Percentiles rank a stretch among this genome's conserved stretches.
Evolutionary conservation across 768 basidiomycete species (phyloP).

Genomic region (Phlegmacium glaucopus): DNA sequence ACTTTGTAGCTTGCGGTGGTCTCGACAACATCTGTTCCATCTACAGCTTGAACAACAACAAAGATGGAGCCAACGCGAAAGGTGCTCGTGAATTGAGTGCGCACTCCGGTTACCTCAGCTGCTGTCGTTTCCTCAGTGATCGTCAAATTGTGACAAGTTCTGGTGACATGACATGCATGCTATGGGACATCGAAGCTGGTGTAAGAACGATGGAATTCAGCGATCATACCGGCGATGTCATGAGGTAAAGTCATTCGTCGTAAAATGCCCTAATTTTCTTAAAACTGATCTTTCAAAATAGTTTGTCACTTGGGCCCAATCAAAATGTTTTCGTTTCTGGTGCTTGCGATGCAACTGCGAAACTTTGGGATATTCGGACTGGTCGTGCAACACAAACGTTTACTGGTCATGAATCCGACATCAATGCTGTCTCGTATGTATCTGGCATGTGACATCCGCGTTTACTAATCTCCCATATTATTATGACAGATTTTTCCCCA

Average conservation of each 20-base stretch:
- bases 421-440: conserved; percentile 96
- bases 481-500: conserved; percentile 88
- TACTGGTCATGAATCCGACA: conserved; percentile 97
- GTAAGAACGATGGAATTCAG: conserved; percentile 98
- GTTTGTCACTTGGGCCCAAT: conserved; percentile 91
- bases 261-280: conserved; percentile 9
- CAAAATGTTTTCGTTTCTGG: conserved; percentile 97
- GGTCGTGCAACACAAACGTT: conserved; percentile 99
- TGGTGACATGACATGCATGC: conserved; percentile 99
- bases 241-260: conserved; percentile 69
- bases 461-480: conserved; percentile 3
- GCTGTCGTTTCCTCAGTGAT: conserved; percentile 98
- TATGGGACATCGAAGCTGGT: conserved; percentile 99
- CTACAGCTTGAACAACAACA: conserved; percentile 82
- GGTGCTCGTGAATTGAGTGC: conserved; percentile 95
- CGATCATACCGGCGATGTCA: conserved; percentile 99
- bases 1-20: conserved; percentile 97
- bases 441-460: conserved; percentile 10
- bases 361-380: conserved; percentile 98
- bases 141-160: conserved; percentile 97
- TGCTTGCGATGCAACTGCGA: conserved; percentile 97
- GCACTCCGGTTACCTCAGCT: conserved; percentile 96
- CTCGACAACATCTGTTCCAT: conserved; percentile 99
- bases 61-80: conserved; percentile 73
- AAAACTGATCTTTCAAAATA: conserved; percentile 10